phyloP scores from a whole-genome alignment of 768 basidiomycete species.

The Pilatotrama ljubarskyi region DNA sequence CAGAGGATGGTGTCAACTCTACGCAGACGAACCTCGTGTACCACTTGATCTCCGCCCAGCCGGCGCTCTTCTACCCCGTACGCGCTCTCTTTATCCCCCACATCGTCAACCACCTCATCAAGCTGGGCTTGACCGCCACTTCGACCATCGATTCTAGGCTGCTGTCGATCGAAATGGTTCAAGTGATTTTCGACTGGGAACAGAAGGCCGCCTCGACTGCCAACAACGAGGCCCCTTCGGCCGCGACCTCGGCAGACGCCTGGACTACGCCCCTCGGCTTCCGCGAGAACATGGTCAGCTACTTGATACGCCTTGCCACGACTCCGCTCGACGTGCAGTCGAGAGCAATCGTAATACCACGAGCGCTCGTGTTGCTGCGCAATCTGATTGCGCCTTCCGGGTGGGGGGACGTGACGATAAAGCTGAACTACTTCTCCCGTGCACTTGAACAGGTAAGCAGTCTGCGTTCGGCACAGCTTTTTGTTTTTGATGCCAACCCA shows the following conservation, averaged over 20 bases:
- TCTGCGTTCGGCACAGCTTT: background rate
- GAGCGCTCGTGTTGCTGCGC: conserved; percentile 67
- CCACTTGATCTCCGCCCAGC: conserved; percentile 88
- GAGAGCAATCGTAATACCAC: conserved; percentile 50
- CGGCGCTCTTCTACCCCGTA: conserved; percentile 89
- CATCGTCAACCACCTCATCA: conserved; percentile 86
- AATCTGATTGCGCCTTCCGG: conserved; percentile 80
- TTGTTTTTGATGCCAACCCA: background rate
- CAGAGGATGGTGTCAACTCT: conserved; percentile 79
- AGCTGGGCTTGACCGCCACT: conserved; percentile 76
- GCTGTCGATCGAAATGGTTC: conserved; percentile 86
- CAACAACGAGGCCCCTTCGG: conserved; percentile 14
- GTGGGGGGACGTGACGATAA: conserved; percentile 91
- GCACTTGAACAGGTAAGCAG: conserved; percentile 72
- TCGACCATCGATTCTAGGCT: conserved; percentile 80
- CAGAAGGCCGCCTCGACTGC: conserved; percentile 46
- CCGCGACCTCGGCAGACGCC: background rate
- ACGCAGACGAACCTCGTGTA: conserved; percentile 80
- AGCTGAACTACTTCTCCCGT: conserved; percentile 85
- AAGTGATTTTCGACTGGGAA: conserved; percentile 95
- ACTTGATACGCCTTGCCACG: conserved; percentile 89
- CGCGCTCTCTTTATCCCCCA: conserved; percentile 91
- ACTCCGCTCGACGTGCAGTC: conserved; percentile 55
- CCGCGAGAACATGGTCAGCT: conserved; percentile 91
- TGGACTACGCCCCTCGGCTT: conserved; percentile 82